Base-by-base conservation (phyloP, 495 filamentous ascomycete species). In the Neurospora intermedia region DNA sequence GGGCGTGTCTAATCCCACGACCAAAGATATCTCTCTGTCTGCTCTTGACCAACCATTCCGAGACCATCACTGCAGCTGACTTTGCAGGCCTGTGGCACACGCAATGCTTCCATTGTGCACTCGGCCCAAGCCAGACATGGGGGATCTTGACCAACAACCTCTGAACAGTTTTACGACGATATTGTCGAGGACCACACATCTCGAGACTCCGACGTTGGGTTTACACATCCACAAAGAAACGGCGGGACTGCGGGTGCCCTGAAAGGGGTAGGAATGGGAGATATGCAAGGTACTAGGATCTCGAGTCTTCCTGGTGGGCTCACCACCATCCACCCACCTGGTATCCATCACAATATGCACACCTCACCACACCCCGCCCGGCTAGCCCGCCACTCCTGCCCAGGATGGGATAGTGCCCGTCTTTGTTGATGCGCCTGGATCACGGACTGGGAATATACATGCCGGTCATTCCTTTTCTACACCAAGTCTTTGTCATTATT, bases 371-470 rank as follows among this genome's bases (percentile, higher is more conserved):
- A 66, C 54, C 54, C 54, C 54, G 54, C 54, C 54, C 54, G 15
- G 27, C 6, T 66, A 31, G 54, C 54, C 27, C 27, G 16, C 54
- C 54, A 38, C 54, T 66, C 27, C 54, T 66, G 27, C 27, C 54
- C 54, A 18, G 27, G 54, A 66, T 66, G 54, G 54, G 27, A 66
- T 66, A 66, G 54, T 66, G 54, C 15, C 54, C 27, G 54, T 35
- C 54, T 66, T 66, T 66, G 54, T 66, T 62, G 13, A 62, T 62
- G 54, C 31, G 23, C 46, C 48, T 75, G 69, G 73, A 75, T 72
- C 76, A 74, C 75, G 27, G 54, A 73, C 72, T 70, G 72, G 45
- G 39, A 59, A 72, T 79, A 78, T 76, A 77, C 76, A 70, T 79
- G 75, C 75, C 78, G 74, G 74, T 48, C 66, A 27, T 23, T 75